Percentiles rank a stretch among this genome's conserved stretches.
Evolutionary conservation across 148 eudicot species (phyloP).

Genomic region (Vaccinium vitisidaea): DNA sequence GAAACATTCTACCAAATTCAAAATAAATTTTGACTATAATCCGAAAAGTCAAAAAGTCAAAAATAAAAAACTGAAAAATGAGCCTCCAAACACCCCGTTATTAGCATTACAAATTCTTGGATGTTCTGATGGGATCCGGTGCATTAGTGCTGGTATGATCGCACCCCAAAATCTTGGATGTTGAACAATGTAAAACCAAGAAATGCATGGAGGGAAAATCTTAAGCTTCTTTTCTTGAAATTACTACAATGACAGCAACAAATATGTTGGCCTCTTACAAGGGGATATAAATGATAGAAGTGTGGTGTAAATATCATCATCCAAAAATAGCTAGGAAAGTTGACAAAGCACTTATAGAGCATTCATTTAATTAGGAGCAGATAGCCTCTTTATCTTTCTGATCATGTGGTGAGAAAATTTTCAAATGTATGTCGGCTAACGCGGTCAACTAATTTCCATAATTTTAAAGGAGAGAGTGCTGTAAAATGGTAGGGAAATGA

Average conservation of each 20-base stretch:
- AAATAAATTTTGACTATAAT: too few relatives aligned
- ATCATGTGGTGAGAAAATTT: background rate
- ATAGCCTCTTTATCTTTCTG: background rate
- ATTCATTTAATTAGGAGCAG: background rate
- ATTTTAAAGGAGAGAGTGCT: background rate
- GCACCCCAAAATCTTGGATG: conserved; percentile 3
- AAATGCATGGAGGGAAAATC: background rate
- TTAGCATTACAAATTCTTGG: background rate
- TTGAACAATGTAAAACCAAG: background rate
- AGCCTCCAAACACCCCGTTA: too few relatives aligned
- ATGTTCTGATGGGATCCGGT: conserved; percentile 54
- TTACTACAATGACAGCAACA: too few relatives aligned
- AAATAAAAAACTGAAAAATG: too few relatives aligned
- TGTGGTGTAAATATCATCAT: background rate
- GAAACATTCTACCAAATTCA: too few relatives aligned
- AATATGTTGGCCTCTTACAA: too few relatives aligned
- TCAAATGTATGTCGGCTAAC: background rate
- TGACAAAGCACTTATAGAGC: background rate
- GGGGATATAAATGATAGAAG: too few relatives aligned
- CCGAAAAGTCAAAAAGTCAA: too few relatives aligned
- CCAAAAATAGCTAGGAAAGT: background rate
- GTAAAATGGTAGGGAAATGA: background rate
- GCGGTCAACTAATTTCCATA: background rate
- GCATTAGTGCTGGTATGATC: conserved; percentile 68
- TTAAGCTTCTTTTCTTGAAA: background rate